These are phyloP conservation scores for Rhodotorula taiwanensis DNA, from an alignment of 768 basidiomycete species.

Conservation along the genomic window DNA sequence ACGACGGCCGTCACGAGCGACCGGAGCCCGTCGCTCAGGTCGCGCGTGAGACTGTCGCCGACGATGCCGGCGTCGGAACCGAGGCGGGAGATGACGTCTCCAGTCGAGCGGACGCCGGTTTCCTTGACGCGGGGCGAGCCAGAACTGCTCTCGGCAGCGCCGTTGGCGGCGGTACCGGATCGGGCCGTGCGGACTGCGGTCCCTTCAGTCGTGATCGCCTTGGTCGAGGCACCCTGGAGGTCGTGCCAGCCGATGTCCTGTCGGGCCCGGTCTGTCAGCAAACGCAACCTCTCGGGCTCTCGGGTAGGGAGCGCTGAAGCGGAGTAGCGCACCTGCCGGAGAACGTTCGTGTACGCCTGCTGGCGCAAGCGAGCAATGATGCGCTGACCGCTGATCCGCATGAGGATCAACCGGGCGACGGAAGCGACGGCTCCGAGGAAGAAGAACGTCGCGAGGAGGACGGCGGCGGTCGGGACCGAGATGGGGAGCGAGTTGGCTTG, in stretches of 20 bases:
- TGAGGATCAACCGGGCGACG: constrained; percentile 70
- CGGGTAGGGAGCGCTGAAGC: background rate
- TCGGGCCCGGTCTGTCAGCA: too few species aligned
- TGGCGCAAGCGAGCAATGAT: constrained; percentile 83
- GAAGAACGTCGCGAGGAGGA: constrained; percentile 64
- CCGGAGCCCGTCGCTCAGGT: constrained; percentile 51
- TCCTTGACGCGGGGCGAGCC: constrained; percentile 13
- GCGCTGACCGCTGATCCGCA: constrained; percentile 82
- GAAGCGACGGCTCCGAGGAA: constrained; percentile 82
- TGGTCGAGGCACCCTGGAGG: constrained; percentile 25
- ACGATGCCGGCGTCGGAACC: constrained; percentile 88
- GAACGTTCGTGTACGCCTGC: constrained; percentile 61
- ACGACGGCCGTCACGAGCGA: constrained; percentile 89
- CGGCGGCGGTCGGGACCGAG: constrained; percentile 71
- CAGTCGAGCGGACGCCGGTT: constrained; percentile 56
- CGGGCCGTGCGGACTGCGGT: background rate
- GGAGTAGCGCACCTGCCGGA: constrained; percentile 2
- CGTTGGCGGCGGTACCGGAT: background rate
- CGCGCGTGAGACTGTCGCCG: constrained; percentile 54
- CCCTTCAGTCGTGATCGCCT: constrained; percentile 2
- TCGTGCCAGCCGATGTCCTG: constrained; percentile 39
- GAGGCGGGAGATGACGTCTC: constrained; percentile 84
- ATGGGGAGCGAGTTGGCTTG: constrained; percentile 59
- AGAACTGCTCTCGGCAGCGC: too few species aligned
- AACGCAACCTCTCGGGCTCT: background rate